phyloP scores from a whole-genome alignment of 2,329 filamentous ascomycete species.

The Aschersonia sp. region DNA sequence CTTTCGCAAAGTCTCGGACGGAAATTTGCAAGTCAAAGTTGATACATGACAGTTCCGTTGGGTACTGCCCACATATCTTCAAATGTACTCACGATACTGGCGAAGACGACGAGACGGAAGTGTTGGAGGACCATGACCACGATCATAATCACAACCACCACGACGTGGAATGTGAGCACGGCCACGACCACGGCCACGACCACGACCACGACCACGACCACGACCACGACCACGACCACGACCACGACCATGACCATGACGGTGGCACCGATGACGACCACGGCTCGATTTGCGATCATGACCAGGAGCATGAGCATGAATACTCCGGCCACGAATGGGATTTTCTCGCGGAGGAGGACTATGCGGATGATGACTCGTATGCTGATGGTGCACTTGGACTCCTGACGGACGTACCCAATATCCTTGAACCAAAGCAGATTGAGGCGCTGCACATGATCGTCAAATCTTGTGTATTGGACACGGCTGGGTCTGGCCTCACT shows the following conservation, averaged over 20 bases:
- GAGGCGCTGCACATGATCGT: constrained; percentile 96
- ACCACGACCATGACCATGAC: not conserved
- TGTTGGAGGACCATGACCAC: constrained; percentile 14
- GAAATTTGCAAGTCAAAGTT: constrained; percentile 45
- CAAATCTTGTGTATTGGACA: constrained; percentile 84
- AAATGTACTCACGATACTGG: constrained; percentile 16
- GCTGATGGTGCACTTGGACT: constrained; percentile 68
- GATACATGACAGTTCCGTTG: constrained; percentile 22
- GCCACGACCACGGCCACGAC: constrained; percentile 20
- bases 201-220: constrained; percentile 12
- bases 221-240: constrained; percentile 14
- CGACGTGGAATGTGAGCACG: not conserved
- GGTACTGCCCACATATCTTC: constrained; percentile 15
- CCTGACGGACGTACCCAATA: constrained; percentile 86
- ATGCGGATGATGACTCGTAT: constrained; percentile 62
- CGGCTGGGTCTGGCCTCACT: constrained; percentile 55
- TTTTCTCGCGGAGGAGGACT: constrained; percentile 50
- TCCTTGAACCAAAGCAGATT: constrained; percentile 86
- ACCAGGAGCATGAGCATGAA: constrained; percentile 8
- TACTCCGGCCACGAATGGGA: constrained; percentile 26
- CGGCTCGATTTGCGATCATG: constrained; percentile 15
- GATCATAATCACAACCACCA: constrained; percentile 2
- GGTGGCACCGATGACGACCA: constrained; percentile 14
- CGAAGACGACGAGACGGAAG: constrained; percentile 7
- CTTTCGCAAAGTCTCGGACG: constrained; percentile 41